A percentile compares a stretch with the other conserved stretches of the same genome.
phyloP scores from a whole-genome alignment of 352 stramenopile genomes.

The Globisporangium cederbergense region DNA sequence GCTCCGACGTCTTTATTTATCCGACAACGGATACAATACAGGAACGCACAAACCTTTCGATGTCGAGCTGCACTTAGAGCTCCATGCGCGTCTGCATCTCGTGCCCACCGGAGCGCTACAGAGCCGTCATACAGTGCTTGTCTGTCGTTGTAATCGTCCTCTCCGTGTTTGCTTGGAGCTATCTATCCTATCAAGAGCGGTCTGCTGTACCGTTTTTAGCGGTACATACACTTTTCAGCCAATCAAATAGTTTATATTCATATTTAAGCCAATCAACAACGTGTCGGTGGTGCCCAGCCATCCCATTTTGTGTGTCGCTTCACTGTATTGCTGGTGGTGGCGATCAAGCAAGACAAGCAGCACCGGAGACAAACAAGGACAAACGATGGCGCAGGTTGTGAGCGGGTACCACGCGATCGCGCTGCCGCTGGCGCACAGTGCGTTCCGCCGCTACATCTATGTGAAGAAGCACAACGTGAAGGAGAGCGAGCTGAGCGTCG shows the following conservation, averaged over 20 bases:
- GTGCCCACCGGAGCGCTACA: background rate
- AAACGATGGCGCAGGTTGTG: constrained; percentile 29
- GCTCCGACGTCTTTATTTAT: background rate
- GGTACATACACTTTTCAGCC: background rate
- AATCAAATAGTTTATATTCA: background rate
- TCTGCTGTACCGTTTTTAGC: background rate
- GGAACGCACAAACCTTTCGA: no score
- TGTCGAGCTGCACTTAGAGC: background rate
- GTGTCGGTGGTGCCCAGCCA: background rate
- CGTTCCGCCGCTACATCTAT: constrained; percentile 71
- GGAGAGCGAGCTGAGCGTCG: constrained; percentile 26
- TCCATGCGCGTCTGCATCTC: background rate
- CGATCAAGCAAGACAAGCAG: constrained; percentile 4
- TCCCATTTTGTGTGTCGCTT: background rate
- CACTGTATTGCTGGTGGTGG: background rate
- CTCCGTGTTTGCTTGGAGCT: background rate
- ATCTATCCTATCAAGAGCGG: background rate
- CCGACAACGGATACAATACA: background rate
- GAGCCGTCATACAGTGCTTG: background rate
- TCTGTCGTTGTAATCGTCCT: background rate
- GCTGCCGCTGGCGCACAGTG: constrained; percentile 56
- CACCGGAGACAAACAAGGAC: background rate
- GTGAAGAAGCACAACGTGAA: constrained; percentile 68
- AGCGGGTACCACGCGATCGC: constrained; percentile 74
- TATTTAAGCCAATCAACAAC: background rate